Percentiles rank a stretch among this genome's conserved stretches.
Conservation (phyloP, 2,329 filamentous ascomycete genomes). For the Botryotinia calthae region DNA sequence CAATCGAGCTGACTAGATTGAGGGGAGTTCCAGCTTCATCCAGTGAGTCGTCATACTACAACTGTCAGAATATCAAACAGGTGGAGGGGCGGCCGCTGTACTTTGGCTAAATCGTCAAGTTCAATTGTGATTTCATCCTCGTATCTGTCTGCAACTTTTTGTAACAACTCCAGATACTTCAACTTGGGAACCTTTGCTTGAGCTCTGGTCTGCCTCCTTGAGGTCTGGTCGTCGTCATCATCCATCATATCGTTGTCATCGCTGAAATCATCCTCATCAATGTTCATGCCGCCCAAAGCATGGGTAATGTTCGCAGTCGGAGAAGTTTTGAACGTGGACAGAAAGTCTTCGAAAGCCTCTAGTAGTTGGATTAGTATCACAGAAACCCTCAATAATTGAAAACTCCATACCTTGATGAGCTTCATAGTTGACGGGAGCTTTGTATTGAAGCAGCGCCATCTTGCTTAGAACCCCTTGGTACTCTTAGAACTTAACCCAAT, state of each 20-base stretch:
- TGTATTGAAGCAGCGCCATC: constrained; percentile 80
- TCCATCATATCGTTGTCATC: constrained; percentile 95
- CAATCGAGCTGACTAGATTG: constrained; percentile 78
- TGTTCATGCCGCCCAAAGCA: constrained; percentile 78
- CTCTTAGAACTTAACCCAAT: background rate
- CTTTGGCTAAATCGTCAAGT: constrained; percentile 78
- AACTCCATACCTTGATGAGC: constrained; percentile 72
- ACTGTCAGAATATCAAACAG: constrained; percentile 19
- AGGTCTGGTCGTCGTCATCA: constrained; percentile 62
- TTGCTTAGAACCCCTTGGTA: constrained; percentile 37
- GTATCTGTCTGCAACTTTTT: constrained; percentile 79
- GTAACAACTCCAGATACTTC: constrained; percentile 87
- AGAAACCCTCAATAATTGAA: constrained; percentile 2
- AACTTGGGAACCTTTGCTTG: constrained; percentile 59
- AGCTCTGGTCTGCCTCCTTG: constrained; percentile 47
- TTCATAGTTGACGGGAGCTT: constrained; percentile 79
- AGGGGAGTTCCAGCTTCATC: constrained; percentile 55
- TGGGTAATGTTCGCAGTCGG: constrained; percentile 71
- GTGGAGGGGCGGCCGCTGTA: constrained; percentile 48
- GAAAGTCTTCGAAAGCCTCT: constrained; percentile 85
- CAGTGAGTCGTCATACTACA: constrained; percentile 67
- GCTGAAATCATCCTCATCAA: constrained; percentile 81
- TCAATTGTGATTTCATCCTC: constrained; percentile 79
- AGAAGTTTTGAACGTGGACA: constrained; percentile 81
- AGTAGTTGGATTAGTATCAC: constrained; percentile 15